These are phyloP conservation scores for Dryas alaskensis DNA, from an alignment of 306 rosid genomes.

Conservation along the genomic window DNA sequence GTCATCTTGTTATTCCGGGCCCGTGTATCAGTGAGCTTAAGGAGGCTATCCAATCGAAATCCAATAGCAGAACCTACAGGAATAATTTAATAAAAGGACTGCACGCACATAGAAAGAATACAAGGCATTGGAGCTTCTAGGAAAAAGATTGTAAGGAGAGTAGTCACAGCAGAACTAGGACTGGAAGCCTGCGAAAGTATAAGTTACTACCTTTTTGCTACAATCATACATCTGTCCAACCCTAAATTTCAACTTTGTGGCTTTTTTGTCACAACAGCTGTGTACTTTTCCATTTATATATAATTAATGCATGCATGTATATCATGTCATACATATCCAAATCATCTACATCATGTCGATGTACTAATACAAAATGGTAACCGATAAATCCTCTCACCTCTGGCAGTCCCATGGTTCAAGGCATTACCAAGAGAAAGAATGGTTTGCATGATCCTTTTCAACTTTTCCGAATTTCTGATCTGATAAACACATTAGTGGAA, in stretches of 20 bases:
- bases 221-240: not conserved
- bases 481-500: constrained; percentile 43
- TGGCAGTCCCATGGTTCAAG: constrained; percentile 97
- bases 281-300: not conserved
- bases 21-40: constrained; percentile 90
- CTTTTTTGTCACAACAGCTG: not conserved
- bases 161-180: not conserved
- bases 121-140: not conserved
- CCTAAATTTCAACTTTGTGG: not conserved
- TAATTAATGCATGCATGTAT: too few species aligned
- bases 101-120: constrained; percentile 23
- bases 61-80: constrained; percentile 93
- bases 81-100: constrained; percentile 18
- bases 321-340: not conserved
- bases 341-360: not conserved
- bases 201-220: not conserved
- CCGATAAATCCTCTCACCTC: constrained; percentile 55
- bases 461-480: constrained; percentile 85
- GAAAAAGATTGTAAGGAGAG: not conserved
- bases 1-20: constrained; percentile 92
- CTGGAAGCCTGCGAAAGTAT: not conserved
- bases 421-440: constrained; percentile 98
- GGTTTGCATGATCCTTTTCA: constrained; percentile 99
- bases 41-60: constrained; percentile 95
- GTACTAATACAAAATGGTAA: constrained; percentile 14